Evolutionary conservation across 805 yeast genomes (phyloP), one percentile per base, ranked within the genome.

Genomic region (Komagataella kurtzmanii): DNA sequence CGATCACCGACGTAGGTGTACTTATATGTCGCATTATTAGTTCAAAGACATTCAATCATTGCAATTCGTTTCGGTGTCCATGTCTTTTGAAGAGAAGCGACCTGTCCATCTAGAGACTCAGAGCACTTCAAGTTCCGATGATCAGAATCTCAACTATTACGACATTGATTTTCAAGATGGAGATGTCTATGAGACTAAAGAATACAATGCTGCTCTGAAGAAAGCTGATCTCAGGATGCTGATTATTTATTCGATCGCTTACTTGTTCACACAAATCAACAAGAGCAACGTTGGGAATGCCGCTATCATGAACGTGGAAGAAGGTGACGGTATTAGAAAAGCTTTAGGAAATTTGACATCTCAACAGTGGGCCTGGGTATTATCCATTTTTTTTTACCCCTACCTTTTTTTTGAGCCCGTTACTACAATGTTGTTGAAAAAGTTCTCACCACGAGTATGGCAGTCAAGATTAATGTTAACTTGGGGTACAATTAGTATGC

Each of bases 281-380:
- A 59, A 81, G 50, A 73, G 74, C 55, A 77, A 76, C 56, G 73
- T 77, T 55, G 81, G 81, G 10, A 71, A 75, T 57, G 81, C 81
- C 1, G 23, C 23, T 21, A 21, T 21, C 23, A 21, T 21, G 23
- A 21, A 21, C 6, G 23, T 21, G 23, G 23, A 21, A 21, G 66
- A 77, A 53, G 65, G 75, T 45, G 81, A 77, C 45, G 79, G 79
- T 14, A 60, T 77, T 54, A 68, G 68, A 55, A 64, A 65, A 12
- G 79, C 73, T 53, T 58, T 76, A 53, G 63, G 66, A 2, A 6
- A 21, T 21, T 60, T 76, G 49, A 70, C 56, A 48, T 66, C 70
- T 17, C 57, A 65, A 48, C 73, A 73, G 56, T 73, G 67, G 58
- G 70, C 70, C 52, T 58, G 66, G 23, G 72, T 72, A 24, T 65